phyloP scores from a whole-genome alignment of 78 protist species.

The Isochrysis galbana region DNA sequence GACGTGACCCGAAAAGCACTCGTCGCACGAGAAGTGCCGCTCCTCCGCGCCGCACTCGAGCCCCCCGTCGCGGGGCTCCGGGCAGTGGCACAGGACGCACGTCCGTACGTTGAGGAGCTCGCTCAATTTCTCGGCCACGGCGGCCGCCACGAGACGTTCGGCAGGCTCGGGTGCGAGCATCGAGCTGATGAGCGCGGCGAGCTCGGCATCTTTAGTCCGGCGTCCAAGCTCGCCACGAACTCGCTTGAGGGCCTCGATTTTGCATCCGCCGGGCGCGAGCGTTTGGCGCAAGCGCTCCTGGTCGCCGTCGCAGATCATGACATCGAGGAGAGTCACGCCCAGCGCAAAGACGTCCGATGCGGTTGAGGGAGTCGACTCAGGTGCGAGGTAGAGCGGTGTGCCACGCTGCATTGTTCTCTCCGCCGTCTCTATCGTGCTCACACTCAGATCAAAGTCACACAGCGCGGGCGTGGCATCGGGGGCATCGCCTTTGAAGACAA shows the following conservation, averaged over 20 bases:
- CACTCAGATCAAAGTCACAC: constrained; percentile 26
- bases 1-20: constrained; percentile 15
- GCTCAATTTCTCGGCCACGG: not conserved
- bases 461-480: not conserved
- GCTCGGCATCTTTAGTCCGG: not conserved
- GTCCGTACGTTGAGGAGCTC: constrained; percentile 13
- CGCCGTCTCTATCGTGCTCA: not conserved
- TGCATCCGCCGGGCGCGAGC: no score
- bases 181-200: not conserved
- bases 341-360: constrained; percentile 22
- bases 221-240: not conserved
- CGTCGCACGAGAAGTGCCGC: constrained; percentile 27
- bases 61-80: constrained; percentile 23
- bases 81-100: constrained; percentile 27
- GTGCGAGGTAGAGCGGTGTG: constrained; percentile 18
- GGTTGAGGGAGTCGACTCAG: not conserved
- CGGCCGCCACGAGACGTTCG: not conserved
- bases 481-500: constrained; percentile 70
- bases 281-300: no score
- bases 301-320: not conserved
- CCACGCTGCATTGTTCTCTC: not conserved
- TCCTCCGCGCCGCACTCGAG: constrained; percentile 9
- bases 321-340: constrained; percentile 19
- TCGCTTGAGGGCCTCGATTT: constrained; percentile 22
- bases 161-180: not conserved